Conservation (phyloP, 2,329 filamentous ascomycete species). For the Fusarium sp. region DNA sequence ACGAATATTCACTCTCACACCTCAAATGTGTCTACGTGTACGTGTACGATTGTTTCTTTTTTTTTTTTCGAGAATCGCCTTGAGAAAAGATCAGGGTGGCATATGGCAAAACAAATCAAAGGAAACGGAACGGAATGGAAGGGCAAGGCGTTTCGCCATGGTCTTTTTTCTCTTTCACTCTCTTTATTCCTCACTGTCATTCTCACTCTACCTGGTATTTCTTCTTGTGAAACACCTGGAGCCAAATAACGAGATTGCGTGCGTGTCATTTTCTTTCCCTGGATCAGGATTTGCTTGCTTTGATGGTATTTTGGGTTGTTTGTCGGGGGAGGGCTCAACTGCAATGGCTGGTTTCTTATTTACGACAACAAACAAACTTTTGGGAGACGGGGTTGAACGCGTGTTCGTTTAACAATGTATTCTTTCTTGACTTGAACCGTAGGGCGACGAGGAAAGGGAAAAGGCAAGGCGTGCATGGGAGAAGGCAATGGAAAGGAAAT, state of each 20-base stretch:
- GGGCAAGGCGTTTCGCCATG: constrained; percentile 41
- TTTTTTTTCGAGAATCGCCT: constrained; percentile 49
- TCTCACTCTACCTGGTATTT: constrained; percentile 35
- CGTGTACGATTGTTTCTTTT: constrained; percentile 54
- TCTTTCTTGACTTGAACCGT: constrained; percentile 40
- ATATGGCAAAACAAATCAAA: constrained; percentile 36
- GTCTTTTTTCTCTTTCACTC: constrained; percentile 40
- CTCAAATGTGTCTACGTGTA: constrained; percentile 51
- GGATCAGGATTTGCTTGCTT: constrained; percentile 43
- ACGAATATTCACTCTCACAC: constrained; percentile 45
- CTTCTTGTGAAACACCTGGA: constrained; percentile 26
- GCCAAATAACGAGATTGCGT: constrained; percentile 41
- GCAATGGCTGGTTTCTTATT: constrained; percentile 44
- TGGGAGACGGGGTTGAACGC: constrained; percentile 40
- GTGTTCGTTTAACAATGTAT: constrained; percentile 46
- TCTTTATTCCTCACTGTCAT: constrained; percentile 25
- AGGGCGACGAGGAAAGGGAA: constrained; percentile 31
- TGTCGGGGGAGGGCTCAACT: constrained; percentile 44
- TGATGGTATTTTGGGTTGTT: constrained; percentile 43
- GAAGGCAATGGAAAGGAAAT: constrained; percentile 34
- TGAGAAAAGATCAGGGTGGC: constrained; percentile 49
- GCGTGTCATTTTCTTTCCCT: constrained; percentile 41
- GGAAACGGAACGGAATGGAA: constrained; percentile 30
- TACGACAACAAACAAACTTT: constrained; percentile 29
- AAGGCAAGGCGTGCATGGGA: constrained; percentile 34